Conservation (phyloP, 768 basidiomycete genomes). For the Leccinum arenicola region DNA sequence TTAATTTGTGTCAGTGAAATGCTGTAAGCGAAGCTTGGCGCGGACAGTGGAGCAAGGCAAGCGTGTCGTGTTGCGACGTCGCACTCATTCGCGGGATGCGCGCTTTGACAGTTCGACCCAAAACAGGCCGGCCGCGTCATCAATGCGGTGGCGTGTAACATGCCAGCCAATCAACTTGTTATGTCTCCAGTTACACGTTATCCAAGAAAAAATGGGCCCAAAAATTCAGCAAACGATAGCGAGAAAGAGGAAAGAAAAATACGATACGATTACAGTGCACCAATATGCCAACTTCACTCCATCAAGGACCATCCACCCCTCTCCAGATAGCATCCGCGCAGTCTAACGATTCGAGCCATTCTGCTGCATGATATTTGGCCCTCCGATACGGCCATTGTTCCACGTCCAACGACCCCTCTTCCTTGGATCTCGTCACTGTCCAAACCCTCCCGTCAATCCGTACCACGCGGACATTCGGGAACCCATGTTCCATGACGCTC, state of each 20-base stretch:
- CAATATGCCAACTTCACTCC: neutral
- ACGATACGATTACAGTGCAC: neutral
- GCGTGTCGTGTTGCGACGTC: neutral
- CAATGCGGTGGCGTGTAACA: neutral
- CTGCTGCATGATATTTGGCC: slow-evolving; percentile 48
- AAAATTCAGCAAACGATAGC: neutral
- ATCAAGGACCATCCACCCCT: slow-evolving; percentile 15
- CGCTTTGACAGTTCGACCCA: too few relatives aligned
- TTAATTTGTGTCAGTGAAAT: neutral
- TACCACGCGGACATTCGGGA: slow-evolving; percentile 58
- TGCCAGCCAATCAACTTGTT: neutral
- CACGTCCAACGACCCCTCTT: slow-evolving; percentile 39
- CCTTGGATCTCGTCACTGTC: slow-evolving; percentile 38
- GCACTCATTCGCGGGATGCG: neutral
- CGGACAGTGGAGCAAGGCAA: neutral
- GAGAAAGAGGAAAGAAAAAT: neutral
- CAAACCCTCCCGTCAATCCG: slow-evolving; percentile 54
- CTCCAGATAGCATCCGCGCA: slow-evolving; percentile 52
- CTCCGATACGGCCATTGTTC: slow-evolving; percentile 59
- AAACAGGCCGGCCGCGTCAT: too few relatives aligned
- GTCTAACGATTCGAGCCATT: slow-evolving; percentile 66
- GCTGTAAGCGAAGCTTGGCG: neutral
- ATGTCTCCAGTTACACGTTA: neutral
- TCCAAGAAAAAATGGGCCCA: neutral
- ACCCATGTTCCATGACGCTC: slow-evolving; percentile 54